A percentile compares a stretch with the other conserved stretches of the same genome.
These are phyloP conservation scores for Fusarium annulatum DNA, from an alignment of 2,329 filamentous ascomycete species.

Conservation along the genomic window DNA sequence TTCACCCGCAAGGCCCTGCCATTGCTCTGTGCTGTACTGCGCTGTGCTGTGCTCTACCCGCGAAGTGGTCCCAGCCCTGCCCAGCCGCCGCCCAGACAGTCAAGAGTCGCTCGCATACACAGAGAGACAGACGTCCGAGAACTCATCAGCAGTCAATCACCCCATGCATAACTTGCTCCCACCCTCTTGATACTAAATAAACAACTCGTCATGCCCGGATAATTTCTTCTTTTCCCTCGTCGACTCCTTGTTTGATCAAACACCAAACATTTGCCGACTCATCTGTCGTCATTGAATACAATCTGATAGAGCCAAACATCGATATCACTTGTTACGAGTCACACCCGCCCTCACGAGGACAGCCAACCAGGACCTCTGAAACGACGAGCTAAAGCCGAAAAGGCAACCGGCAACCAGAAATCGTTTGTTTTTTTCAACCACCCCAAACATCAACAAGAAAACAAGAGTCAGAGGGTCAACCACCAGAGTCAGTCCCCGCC, in stretches of 20 bases:
- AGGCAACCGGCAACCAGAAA: slow-evolving; percentile 21
- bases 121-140: slow-evolving; percentile 9
- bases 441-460: slow-evolving; percentile 33
- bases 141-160: slow-evolving; percentile 33
- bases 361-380: slow-evolving; percentile 28
- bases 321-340: slow-evolving; percentile 35
- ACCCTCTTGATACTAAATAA: slow-evolving; percentile 40
- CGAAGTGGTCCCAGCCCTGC: slow-evolving; percentile 20
- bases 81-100: slow-evolving; percentile 28
- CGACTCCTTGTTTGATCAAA: slow-evolving; percentile 7
- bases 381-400: slow-evolving; percentile 22
- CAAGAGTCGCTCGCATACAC: not conserved
- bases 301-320: slow-evolving; percentile 2
- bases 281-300: slow-evolving; percentile 12
- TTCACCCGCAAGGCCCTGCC: slow-evolving; percentile 4
- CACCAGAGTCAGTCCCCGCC: slow-evolving; percentile 7
- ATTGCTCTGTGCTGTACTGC: slow-evolving; percentile 4
- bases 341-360: slow-evolving; percentile 26
- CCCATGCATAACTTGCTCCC: slow-evolving; percentile 28
- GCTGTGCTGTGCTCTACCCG: slow-evolving; percentile 3
- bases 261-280: not conserved
- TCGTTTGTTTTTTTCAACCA: slow-evolving; percentile 27
- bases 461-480: slow-evolving; percentile 26
- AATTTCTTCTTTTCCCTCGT: slow-evolving; percentile 12
- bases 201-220: slow-evolving; percentile 32